Conservation (phyloP, 139 green algal species). For the Chlamydomonas schloesseri region DNA sequence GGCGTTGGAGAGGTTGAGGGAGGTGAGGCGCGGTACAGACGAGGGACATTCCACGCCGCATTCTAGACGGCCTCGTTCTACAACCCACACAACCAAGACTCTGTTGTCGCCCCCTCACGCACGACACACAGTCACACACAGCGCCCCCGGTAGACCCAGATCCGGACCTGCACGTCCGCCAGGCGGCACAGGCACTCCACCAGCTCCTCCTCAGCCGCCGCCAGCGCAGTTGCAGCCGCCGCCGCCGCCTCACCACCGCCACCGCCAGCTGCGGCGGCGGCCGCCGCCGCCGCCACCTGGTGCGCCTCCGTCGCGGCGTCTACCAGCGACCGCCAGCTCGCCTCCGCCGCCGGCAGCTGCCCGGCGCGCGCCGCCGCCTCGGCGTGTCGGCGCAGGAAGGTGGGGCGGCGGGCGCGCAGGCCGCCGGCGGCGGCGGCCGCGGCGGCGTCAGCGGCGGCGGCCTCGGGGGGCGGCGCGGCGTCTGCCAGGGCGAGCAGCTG, state of each 20-base stretch:
- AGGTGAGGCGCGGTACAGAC: too few species aligned
- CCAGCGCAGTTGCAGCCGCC: neutral
- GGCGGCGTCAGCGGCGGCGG: conserved; percentile 7
- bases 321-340: conserved; percentile 37
- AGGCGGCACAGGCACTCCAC: conserved; percentile 63
- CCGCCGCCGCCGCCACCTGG: conserved; percentile 11
- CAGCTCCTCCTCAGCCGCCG: conserved; percentile 42
- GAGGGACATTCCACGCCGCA: too few species aligned
- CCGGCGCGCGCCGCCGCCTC: conserved; percentile 40
- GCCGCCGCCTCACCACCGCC: neutral
- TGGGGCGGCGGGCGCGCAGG: neutral
- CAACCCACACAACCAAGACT: too few species aligned
- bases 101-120: too few species aligned
- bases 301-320: conserved; percentile 26
- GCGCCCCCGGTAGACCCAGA: too few species aligned
- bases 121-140: too few species aligned
- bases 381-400: conserved; percentile 19
- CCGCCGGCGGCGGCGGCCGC: neutral
- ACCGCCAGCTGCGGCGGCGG: neutral
- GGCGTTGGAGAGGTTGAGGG: too few species aligned
- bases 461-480: neutral
- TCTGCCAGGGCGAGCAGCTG: conserved; percentile 27
- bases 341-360: conserved; percentile 65
- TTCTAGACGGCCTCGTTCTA: too few species aligned
- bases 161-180: conserved; percentile 68